Base-by-base conservation (phyloP, 805 yeast species). In the Starmerella cellae region DNA sequence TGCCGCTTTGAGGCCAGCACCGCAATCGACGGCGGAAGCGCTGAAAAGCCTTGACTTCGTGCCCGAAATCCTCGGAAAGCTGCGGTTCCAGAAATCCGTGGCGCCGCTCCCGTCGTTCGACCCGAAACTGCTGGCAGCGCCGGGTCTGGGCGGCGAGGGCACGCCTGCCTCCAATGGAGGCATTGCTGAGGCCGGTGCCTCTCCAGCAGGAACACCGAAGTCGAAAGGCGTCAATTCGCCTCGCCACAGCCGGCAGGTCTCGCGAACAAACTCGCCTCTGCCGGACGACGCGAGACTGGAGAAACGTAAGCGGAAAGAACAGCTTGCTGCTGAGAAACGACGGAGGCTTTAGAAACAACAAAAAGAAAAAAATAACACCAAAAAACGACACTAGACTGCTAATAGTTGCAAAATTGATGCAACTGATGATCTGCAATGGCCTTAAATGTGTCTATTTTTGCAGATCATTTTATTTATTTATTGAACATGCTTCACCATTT, bases 21-120 rank as follows among this genome's bases (percentile, higher is more conserved):
- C 69, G 27, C 60, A 69, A 6, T 66, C 76, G 18, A 65, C 69
- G 29, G 67, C 63, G 29, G 64, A 79, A 27, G 29, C 35, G 9
- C 23, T 31, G 31, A 20, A 21, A 30, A 20, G 33, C 16, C 47
- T 45, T 16, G 47, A 47, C 5, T 41, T 50, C 41, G 17, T 35
- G 13, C 31, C 19, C 13, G 77, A 74, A 32, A 62, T 69, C 5
- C 63, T 63, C n/a, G 57, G 70, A 40, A 62, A 80, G 24, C 61
- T 82, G 43, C 65, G 66, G 46, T 75, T 82, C 47, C 82, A 77
- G 35, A 75, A 70, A 50, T 76, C 83, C 2, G 70, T 79, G 0
- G 69, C 73, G 42, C 91, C 91, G 1, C 71, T 82, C 14, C 83
- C 87, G 0, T 93, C 88, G 0, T 80, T 82, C 55, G 81, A 79